Base-by-base conservation (phyloP, 345 rosid species). In the Salix arbutifolia region DNA sequence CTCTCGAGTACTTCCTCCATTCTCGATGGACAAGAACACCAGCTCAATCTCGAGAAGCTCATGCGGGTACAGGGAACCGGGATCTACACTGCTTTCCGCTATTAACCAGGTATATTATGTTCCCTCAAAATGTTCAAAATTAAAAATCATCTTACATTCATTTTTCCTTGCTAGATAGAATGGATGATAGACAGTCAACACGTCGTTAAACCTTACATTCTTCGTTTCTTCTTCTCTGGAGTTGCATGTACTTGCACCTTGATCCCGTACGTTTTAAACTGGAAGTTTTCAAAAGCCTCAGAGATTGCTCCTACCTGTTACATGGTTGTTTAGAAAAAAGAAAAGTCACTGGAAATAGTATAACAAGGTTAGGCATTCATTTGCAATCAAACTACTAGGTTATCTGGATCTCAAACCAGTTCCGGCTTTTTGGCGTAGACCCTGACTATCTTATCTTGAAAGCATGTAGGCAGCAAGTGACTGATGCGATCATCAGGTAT, bases 271-370 rank as follows among this genome's bases (percentile, higher is more conserved):
- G 88, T 91, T 75, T 73, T 95, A 83, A 95, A 72, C 78, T 95
- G 99, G 78, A 95, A 95, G 74, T 93, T 95, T 65, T 95, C 99
- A 76, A 95, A 95, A 72, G 99, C 99, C 64, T 91, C 94, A 0
- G 93, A 86, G 33, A 93, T 86, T 42, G 87, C 93, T 82, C 79
- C 97, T 11, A 90, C 98, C 97, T 95, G 94, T 81, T 56, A 58
- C 69, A 71, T 67, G 30, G 61, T 33, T 25, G 25, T 42, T 81
- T 14, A 74, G 69, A 78, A 53, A 33, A 69, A 30, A 8, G 70
- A 65, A 17, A 78, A 18, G 74, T 67, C 56, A 37, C 1, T 2
- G 65, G 52, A 8, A 69, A 58, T 25, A 40, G 44, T 10, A 37
- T 23, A 35, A 21, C 14, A 67, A 67, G 17, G 23, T 46, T 14